phyloP scores from a whole-genome alignment of 2,329 filamentous ascomycete species.

The Pyricularia grisea region DNA sequence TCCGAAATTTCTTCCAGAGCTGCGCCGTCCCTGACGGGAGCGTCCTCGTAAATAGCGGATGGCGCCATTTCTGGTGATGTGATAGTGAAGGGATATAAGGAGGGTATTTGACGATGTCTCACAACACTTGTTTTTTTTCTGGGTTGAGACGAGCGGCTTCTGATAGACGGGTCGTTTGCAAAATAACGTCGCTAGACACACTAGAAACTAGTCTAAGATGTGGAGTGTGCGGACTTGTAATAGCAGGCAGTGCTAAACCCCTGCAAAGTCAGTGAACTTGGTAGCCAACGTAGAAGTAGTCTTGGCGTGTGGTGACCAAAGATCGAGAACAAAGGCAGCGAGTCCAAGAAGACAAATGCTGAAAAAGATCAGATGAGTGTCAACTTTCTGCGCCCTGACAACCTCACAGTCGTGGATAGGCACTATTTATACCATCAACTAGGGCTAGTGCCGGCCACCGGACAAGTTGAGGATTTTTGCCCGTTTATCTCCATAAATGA shows the following conservation, averaged over 20 bases:
- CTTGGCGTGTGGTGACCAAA: background rate
- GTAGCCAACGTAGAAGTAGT: no score
- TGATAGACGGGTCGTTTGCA: background rate
- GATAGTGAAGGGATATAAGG: background rate
- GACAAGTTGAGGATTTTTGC: background rate
- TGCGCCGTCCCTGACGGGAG: conserved; percentile 12
- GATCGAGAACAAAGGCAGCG: background rate
- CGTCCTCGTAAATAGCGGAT: conserved; percentile 14
- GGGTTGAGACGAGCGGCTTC: no score
- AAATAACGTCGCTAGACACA: background rate
- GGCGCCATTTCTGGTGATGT: conserved; percentile 16
- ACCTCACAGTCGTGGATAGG: background rate
- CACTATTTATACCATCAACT: background rate
- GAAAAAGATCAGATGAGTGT: background rate
- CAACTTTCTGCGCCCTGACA: background rate
- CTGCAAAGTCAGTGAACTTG: background rate
- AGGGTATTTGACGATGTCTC: background rate
- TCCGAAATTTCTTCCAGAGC: conserved; percentile 24
- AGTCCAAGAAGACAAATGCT: background rate
- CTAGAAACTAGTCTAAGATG: background rate
- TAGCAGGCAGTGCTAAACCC: background rate
- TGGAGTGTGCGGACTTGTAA: background rate
- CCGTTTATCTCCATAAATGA: background rate
- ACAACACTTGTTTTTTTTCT: no score
- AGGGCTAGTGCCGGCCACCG: background rate